Evolutionary conservation across 148 eudicot genomes (phyloP).

Genomic region (Agrostemma githago): DNA sequence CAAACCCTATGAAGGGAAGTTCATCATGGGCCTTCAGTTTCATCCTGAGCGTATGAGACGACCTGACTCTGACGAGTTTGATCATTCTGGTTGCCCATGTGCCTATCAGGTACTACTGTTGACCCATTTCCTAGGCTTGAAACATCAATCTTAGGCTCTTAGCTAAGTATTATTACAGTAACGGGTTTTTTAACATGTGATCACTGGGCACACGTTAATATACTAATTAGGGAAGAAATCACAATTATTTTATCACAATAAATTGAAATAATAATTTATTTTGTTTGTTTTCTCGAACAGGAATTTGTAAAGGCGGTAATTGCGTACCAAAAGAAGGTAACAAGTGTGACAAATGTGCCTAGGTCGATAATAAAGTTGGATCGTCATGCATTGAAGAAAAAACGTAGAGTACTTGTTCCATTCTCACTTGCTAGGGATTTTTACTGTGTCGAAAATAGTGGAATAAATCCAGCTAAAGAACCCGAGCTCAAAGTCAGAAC

Average conservation of each 20-base stretch:
- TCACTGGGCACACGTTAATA: too few species aligned
- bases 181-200: too few species aligned
- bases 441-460: slow-evolving; percentile 33
- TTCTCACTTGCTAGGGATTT: slow-evolving; percentile 65
- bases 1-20: slow-evolving; percentile 74
- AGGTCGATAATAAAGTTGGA: slow-evolving; percentile 36
- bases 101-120: slow-evolving; percentile 54
- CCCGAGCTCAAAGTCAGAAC: slow-evolving; percentile 55
- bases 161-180: too few species aligned
- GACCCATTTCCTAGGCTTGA: too few species aligned
- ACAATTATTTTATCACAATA: too few species aligned
- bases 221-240: too few species aligned
- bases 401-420: slow-evolving; percentile 41
- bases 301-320: slow-evolving; percentile 74
- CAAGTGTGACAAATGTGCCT: slow-evolving; percentile 30
- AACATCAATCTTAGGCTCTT: too few species aligned
- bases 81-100: slow-evolving; percentile 74
- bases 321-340: slow-evolving; percentile 60
- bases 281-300: slow-evolving; percentile 22
- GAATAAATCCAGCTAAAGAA: slow-evolving; percentile 26
- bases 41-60: slow-evolving; percentile 86
- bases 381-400: slow-evolving; percentile 51
- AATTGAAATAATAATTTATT: too few species aligned
- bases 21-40: slow-evolving; percentile 80
- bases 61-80: slow-evolving; percentile 49